A percentile compares a stretch with the other conserved stretches of the same genome.
Conservation (phyloP, 371 early-diverging fungal species). For the Catenaria anguillulae region DNA sequence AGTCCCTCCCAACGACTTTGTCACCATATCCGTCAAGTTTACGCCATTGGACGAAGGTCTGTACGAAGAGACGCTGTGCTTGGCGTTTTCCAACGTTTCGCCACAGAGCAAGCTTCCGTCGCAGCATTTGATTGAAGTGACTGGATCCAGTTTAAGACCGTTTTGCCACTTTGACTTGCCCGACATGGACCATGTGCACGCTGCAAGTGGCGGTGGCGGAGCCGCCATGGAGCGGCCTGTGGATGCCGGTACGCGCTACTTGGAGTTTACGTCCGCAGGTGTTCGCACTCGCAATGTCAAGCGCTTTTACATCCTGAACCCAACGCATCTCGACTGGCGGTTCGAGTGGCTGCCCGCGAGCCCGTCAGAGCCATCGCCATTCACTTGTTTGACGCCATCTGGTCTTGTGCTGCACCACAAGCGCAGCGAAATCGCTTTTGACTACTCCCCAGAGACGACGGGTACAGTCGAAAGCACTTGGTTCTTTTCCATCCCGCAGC, state of each 20-base stretch:
- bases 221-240: conserved; percentile 9
- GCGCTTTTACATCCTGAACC: conserved; percentile 34
- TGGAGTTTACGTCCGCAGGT: conserved; percentile 33
- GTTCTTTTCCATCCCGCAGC: conserved; percentile 23
- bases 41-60: conserved; percentile 27
- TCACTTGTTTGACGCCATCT: conserved; percentile 27
- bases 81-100: conserved; percentile 22
- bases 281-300: conserved; percentile 26
- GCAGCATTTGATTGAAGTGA: conserved; percentile 11
- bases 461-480: conserved; percentile 29
- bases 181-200: conserved; percentile 12
- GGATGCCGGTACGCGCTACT: conserved; percentile 24
- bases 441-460: conserved; percentile 21
- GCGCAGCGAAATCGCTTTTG: conserved; percentile 35
- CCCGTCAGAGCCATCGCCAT: conserved; percentile 13
- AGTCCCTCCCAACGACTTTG: conserved; percentile 22
- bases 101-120: conserved; percentile 16
- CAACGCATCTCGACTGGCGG: conserved; percentile 25
- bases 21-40: conserved; percentile 22
- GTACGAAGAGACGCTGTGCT: conserved; percentile 13
- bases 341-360: conserved; percentile 25
- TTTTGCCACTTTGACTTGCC: conserved; percentile 40
- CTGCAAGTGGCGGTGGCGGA: no score
- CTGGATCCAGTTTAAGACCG: conserved; percentile 26
- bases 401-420: conserved; percentile 26